Evolutionary conservation across 345 rosid genomes (phyloP).

Genomic region (Acer yangbiense): DNA sequence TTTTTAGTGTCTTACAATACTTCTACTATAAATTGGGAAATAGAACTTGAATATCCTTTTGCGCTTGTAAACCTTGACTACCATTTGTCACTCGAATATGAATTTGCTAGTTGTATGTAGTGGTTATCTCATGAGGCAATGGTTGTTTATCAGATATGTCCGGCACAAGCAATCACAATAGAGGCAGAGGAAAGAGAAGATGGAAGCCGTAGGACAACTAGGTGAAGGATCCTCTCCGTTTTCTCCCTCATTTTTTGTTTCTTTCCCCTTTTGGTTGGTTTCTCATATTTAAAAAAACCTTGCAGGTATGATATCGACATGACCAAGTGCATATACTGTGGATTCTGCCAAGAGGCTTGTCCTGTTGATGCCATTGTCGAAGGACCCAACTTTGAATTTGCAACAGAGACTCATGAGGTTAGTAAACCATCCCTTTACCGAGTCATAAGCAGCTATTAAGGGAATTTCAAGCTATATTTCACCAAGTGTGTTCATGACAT

Average conservation of each 20-base stretch:
- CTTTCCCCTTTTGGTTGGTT: background rate
- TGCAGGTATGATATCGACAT: conserved; percentile 90
- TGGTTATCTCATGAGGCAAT: conserved; percentile 16
- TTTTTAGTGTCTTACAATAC: background rate
- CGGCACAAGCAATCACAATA: conserved; percentile 96
- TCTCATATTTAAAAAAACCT: conserved; percentile 11
- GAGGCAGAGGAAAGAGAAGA: conserved; percentile 99
- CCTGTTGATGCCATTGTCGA: conserved; percentile 99
- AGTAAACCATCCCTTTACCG: background rate
- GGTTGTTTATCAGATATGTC: conserved; percentile 66
- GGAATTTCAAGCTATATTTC: background rate
- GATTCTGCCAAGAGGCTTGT: conserved; percentile 99
- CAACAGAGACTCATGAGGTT: conserved; percentile 97
- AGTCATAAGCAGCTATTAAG: background rate
- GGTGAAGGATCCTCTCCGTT: conserved; percentile 42
- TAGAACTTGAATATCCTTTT: background rate
- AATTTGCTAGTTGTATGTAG: background rate
- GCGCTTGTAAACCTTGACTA: background rate
- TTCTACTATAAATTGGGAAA: background rate
- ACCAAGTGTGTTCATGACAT: background rate
- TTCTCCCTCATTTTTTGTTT: background rate
- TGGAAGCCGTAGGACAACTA: conserved; percentile 98
- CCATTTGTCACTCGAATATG: conserved; percentile 2
- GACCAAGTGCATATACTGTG: conserved; percentile 98
- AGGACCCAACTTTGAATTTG: conserved; percentile 96